phyloP scores from a whole-genome alignment of 345 rosid genomes.

The Dovyalis caffra region DNA sequence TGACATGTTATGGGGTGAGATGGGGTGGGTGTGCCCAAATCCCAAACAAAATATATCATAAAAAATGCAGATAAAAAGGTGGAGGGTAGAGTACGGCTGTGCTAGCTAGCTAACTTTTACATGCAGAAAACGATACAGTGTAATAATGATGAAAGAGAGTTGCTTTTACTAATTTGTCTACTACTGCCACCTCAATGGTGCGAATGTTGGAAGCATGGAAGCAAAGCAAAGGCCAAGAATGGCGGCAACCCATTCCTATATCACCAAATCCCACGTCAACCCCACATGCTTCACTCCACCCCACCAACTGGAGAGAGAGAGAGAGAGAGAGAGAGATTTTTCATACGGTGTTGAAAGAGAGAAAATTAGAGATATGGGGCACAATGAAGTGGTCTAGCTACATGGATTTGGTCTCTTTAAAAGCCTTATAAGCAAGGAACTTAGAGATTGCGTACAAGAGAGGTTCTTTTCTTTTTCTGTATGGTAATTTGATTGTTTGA shows the following conservation, averaged over 20 bases:
- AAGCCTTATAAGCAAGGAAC: not conserved
- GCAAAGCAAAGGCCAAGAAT: conserved; percentile 56
- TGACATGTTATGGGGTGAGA: too few relatives aligned
- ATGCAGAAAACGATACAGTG: conserved; percentile 37
- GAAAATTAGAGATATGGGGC: not conserved
- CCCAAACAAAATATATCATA: not conserved
- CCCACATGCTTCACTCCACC: conserved; percentile 1
- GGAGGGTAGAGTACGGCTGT: conserved; percentile 6
- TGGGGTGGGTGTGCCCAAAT: too few relatives aligned
- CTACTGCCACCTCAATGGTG: conserved; percentile 31
- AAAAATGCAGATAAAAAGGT: not conserved
- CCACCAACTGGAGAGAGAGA: conserved; percentile 17
- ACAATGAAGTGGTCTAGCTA: not conserved
- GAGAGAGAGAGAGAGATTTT: conserved; percentile 11
- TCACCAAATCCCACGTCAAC: conserved; percentile 24
- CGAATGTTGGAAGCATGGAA: conserved; percentile 91
- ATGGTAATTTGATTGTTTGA: conserved; percentile 5
- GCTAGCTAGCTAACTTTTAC: conserved; percentile 17
- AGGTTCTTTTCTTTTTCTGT: not conserved
- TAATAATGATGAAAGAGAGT: conserved; percentile 29
- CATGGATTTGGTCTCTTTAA: not conserved
- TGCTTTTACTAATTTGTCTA: conserved; percentile 40
- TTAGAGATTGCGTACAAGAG: not conserved
- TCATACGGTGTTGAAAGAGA: not conserved
- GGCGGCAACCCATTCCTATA: conserved; percentile 57